Evolutionary conservation across 495 filamentous ascomycete species (phyloP), one percentile per base, ranked within the genome.

Genomic region (Xylaria palmicola): DNA sequence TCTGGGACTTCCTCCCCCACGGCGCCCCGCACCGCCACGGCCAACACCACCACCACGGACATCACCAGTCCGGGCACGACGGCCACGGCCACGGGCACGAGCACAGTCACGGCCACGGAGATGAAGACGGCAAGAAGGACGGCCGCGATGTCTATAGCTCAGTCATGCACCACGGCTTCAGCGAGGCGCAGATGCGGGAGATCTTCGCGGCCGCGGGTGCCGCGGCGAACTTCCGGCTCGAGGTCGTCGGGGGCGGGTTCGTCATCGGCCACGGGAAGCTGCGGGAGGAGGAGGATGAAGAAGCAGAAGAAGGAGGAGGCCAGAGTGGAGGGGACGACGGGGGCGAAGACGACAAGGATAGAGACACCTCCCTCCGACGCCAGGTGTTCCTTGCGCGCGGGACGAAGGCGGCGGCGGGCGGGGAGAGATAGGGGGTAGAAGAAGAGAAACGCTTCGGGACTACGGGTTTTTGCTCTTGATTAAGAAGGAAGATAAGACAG

Each of bases 1-100:
- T 91, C 58, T 73, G 87, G 36, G 89, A 92, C 60, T 82, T 91
- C 47, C 58, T 90, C 6, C 71, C 75, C 2, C 76, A 81, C 60
- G 76, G 70, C 0, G 68, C 77, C 13, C 24, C 6, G 15, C 43
- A 36, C 3, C 8, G 20, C 30, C 59, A 54, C 19, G n/a, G 20
- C 10, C 54, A 62, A 0, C 47, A 69, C 12, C 64, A 71, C 39
- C 67, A 66, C 8, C 66, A 73, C 39, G 63, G 68, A 22, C 41
- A 43, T 30, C 9, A 63, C 74, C n/a, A n/a, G n/a, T n/a, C n/a
- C n/a, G 9, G 52, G 66, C 27, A 67, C 68, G 22, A 64, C 59
- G 52, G 29, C 20, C 56, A 51, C 48, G n/a, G n/a, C n/a, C 56
- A 71, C 34, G 9, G n/a, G 29, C 57, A 41, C 19, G 17, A n/a